Conservation (phyloP, 1,284 basidiomycete genomes). For the Meira miltonrushii region DNA sequence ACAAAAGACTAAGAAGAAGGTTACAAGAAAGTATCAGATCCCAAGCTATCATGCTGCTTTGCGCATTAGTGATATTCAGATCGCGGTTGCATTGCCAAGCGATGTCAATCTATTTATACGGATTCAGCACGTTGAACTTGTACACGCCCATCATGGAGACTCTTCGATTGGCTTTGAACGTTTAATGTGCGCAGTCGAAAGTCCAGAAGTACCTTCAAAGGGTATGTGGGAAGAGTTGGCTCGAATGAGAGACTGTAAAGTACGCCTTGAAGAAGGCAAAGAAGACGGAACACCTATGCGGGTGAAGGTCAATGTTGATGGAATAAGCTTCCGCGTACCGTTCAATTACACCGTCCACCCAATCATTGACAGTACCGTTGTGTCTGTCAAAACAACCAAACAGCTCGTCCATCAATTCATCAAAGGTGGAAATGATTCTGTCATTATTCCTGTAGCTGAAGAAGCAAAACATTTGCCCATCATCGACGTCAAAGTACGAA, state of each 20-base stretch:
- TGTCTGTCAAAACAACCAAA: constrained; percentile 55
- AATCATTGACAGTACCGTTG: constrained; percentile 53
- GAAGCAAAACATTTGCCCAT: constrained; percentile 57
- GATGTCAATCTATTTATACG: constrained; percentile 39
- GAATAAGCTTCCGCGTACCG: constrained; percentile 71
- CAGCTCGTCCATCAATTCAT: constrained; percentile 54
- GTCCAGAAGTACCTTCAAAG: constrained; percentile 31
- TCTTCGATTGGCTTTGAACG: constrained; percentile 48
- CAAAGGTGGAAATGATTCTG: constrained; percentile 38
- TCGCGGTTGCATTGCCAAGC: constrained; percentile 47
- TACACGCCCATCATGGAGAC: not conserved
- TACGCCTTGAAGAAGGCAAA: not conserved
- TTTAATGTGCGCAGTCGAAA: constrained; percentile 56
- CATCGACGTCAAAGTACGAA: constrained; percentile 60
- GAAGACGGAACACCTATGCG: constrained; percentile 52
- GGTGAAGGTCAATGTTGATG: constrained; percentile 61
- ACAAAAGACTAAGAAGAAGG: constrained; percentile 4
- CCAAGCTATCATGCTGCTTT: not conserved
- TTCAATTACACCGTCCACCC: constrained; percentile 67
- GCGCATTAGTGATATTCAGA: constrained; percentile 32
- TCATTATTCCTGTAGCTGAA: constrained; percentile 42
- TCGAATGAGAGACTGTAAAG: constrained; percentile 61
- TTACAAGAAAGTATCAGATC: not conserved
- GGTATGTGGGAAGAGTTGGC: constrained; percentile 75
- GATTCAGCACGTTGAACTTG: constrained; percentile 29